A percentile compares a stretch with the other conserved stretches of the same genome.
Conservation (phyloP, 805 yeast genomes). For the Yarrowia divulgata region DNA sequence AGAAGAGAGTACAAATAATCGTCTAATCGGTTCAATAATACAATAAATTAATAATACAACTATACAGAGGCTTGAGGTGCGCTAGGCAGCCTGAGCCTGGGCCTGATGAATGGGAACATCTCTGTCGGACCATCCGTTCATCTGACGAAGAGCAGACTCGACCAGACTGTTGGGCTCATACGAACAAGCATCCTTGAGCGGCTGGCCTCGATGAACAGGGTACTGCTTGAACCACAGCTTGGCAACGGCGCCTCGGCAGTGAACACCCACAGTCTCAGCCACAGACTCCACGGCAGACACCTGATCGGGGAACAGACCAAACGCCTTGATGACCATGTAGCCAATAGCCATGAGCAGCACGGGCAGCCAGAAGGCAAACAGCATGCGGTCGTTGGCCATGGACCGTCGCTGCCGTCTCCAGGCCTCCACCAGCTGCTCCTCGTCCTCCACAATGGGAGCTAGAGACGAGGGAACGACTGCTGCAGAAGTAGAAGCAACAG, state of each 20-base stretch:
- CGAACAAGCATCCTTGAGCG: conserved; percentile 23
- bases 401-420: conserved; percentile 55
- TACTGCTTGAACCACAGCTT: conserved; percentile 34
- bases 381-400: conserved; percentile 76
- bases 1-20: background rate
- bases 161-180: conserved; percentile 23
- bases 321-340: conserved; percentile 55
- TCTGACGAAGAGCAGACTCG: conserved; percentile 25
- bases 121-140: conserved; percentile 36
- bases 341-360: conserved; percentile 55
- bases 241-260: conserved; percentile 35
- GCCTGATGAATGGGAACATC: conserved; percentile 8
- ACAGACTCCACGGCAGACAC: conserved; percentile 15
- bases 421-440: conserved; percentile 44
- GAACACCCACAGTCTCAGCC: conserved; percentile 23
- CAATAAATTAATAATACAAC: conserved; percentile 22
- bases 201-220: conserved; percentile 14
- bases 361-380: conserved; percentile 92
- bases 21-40: background rate
- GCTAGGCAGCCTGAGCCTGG: conserved; percentile 29
- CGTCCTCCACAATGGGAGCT: conserved; percentile 41
- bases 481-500: conserved; percentile 18
- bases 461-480: conserved; percentile 5
- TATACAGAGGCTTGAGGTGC: background rate
- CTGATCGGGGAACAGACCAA: conserved; percentile 55